A percentile compares a stretch with the other conserved stretches of the same genome.
phyloP scores from a whole-genome alignment of 208 protist genomes.

The Naegleria lovaniensis region DNA sequence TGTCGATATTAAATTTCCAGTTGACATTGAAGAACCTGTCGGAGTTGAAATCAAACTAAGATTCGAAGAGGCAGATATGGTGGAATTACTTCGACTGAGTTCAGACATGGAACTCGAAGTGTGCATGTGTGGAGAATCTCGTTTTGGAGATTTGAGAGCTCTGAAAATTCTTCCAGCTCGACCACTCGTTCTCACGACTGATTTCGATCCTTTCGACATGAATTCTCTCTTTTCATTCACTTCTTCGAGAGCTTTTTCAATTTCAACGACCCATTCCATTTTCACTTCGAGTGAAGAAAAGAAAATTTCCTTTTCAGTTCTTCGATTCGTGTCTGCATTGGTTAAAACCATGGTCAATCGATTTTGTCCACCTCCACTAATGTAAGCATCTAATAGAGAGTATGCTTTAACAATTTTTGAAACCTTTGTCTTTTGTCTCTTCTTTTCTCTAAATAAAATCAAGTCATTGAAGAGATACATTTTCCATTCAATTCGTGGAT shows the following conservation, averaged over 20 bases:
- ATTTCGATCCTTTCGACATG: not conserved
- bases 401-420: not conserved
- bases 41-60: not conserved
- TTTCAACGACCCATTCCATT: not conserved
- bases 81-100: not conserved
- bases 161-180: not conserved
- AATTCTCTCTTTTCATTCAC: not conserved
- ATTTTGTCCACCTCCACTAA: not conserved
- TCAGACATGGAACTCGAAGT: not conserved
- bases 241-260: not conserved
- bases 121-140: not conserved
- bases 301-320: not conserved
- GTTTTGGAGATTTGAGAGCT: not conserved
- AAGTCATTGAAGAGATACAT: slow-evolving; percentile 19
- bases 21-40: not conserved
- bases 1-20: not conserved
- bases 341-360: not conserved
- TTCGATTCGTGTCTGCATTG: not conserved
- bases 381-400: not conserved
- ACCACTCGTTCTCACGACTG: not conserved
- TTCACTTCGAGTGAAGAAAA: not conserved
- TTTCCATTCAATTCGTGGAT: not conserved
- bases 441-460: not conserved
- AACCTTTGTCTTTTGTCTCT: not conserved
- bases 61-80: not conserved